Evolutionary conservation across 345 rosid genomes (phyloP).

Genomic region (Camelina sativa): DNA sequence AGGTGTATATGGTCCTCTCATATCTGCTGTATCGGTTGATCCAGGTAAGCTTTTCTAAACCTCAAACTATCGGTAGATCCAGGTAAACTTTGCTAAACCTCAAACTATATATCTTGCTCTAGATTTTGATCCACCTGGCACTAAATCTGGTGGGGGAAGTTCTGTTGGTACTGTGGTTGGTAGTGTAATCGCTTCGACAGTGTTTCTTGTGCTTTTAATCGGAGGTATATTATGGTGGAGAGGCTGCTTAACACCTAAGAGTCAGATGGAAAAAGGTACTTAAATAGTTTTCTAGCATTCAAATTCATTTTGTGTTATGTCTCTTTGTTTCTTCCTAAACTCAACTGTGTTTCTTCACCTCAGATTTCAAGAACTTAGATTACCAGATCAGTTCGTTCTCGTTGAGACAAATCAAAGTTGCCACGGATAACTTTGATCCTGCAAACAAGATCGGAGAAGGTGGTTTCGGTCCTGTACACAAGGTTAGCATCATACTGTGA

Average conservation of each 20-base stretch:
- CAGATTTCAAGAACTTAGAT: slow-evolving; percentile 53
- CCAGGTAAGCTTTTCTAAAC: slow-evolving; percentile 45
- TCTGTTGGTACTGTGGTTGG: slow-evolving; percentile 44
- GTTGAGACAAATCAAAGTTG: slow-evolving; percentile 55
- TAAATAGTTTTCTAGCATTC: neutral
- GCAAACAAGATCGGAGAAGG: slow-evolving; percentile 70
- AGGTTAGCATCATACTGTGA: slow-evolving; percentile 48
- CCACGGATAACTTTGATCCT: slow-evolving; percentile 58
- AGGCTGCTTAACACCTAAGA: slow-evolving; percentile 47
- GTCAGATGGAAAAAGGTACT: slow-evolving; percentile 49
- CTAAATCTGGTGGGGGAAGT: slow-evolving; percentile 26
- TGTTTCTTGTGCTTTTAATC: slow-evolving; percentile 44
- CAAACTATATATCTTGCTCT: slow-evolving; percentile 24
- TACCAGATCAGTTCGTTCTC: slow-evolving; percentile 54
- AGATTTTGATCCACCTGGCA: slow-evolving; percentile 36
- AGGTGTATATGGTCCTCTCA: slow-evolving; percentile 67
- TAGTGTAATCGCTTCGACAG: slow-evolving; percentile 40
- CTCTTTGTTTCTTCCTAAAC: slow-evolving; percentile 5
- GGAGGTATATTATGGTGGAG: slow-evolving; percentile 58
- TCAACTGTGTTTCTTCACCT: slow-evolving; percentile 14
- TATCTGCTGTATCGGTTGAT: slow-evolving; percentile 59
- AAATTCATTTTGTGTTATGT: neutral
- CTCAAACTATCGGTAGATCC: slow-evolving; percentile 33
- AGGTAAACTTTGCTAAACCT: slow-evolving; percentile 39
- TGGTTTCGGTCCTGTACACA: slow-evolving; percentile 74